These are phyloP conservation scores for Diophrys sp. DNA, from an alignment of 73 alveolate species.

Conservation along the genomic window DNA sequence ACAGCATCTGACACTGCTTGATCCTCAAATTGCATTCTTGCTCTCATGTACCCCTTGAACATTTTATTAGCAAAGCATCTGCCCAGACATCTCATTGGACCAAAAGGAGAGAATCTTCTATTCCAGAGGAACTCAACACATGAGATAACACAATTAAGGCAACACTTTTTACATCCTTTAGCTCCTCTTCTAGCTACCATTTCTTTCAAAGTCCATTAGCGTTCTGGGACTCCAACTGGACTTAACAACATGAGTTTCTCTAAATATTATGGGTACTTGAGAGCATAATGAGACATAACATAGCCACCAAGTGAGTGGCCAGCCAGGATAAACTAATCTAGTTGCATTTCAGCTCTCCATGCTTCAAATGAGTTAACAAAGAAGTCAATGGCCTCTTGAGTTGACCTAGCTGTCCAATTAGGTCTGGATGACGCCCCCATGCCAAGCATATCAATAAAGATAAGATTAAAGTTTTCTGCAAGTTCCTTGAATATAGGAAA, in stretches of 20 bases:
- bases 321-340: constrained; percentile 52
- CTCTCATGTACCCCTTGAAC: constrained; percentile 8
- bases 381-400: constrained; percentile 61
- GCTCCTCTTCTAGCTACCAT: constrained; percentile 8
- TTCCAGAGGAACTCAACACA: neutral
- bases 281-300: constrained; percentile 57
- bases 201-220: constrained; percentile 3
- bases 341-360: constrained; percentile 42
- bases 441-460: constrained; percentile 71
- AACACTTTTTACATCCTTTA: constrained; percentile 7
- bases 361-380: constrained; percentile 70
- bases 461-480: constrained; percentile 35
- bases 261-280: constrained; percentile 58
- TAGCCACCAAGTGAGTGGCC: constrained; percentile 87
- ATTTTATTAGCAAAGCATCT: constrained; percentile 8
- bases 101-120: constrained; percentile 16
- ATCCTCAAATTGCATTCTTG: neutral
- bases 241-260: constrained; percentile 60
- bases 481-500: constrained; percentile 23
- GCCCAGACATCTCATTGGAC: constrained; percentile 19
- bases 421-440: constrained; percentile 71
- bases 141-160: neutral
- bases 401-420: constrained; percentile 28
- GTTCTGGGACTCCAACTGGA: constrained; percentile 64
- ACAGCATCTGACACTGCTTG: constrained; percentile 14